Percentiles rank a stretch among this genome's conserved stretches.
Evolutionary conservation across 257 asterid genomes (phyloP).

Genomic region (Solanum phureja): DNA sequence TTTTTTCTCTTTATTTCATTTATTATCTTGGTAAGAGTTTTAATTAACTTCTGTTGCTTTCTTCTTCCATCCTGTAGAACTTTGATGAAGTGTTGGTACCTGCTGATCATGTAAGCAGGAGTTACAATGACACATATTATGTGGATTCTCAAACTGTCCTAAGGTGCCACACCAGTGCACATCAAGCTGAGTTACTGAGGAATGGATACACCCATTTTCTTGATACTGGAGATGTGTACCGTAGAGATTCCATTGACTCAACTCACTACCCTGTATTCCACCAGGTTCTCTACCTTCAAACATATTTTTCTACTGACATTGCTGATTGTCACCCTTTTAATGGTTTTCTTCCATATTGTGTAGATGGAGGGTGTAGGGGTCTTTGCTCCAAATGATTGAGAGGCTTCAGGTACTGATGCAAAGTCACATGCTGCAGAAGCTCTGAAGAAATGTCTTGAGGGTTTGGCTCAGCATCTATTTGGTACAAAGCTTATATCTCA

Average conservation of each 20-base stretch:
- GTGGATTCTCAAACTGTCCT: conserved; percentile 81
- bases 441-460: conserved; percentile 91
- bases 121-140: conserved; percentile 74
- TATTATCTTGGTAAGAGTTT: background rate
- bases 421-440: conserved; percentile 79
- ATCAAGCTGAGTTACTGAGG: conserved; percentile 79
- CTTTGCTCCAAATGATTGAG: conserved; percentile 67
- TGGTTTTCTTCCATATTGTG: conserved; percentile 1
- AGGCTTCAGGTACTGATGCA: conserved; percentile 57
- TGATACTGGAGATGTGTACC: conserved; percentile 90
- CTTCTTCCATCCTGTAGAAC: conserved; percentile 48
- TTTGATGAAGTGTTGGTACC: conserved; percentile 96
- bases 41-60: background rate
- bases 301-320: background rate
- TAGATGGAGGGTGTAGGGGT: conserved; percentile 98
- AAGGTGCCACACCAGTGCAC: conserved; percentile 98
- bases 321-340: background rate
- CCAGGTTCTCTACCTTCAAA: conserved; percentile 37
- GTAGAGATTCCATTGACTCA: conserved; percentile 89
- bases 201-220: conserved; percentile 69
- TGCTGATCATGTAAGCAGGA: conserved; percentile 75
- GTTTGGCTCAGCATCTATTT: conserved; percentile 71
- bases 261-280: conserved; percentile 98
- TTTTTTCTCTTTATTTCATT: background rate
- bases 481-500: conserved; percentile 21